A percentile compares a stretch with the other conserved stretches of the same genome.
These are phyloP conservation scores for Glebionis coronaria DNA, from an alignment of 129 eudicot genomes.

Conservation along the genomic window DNA sequence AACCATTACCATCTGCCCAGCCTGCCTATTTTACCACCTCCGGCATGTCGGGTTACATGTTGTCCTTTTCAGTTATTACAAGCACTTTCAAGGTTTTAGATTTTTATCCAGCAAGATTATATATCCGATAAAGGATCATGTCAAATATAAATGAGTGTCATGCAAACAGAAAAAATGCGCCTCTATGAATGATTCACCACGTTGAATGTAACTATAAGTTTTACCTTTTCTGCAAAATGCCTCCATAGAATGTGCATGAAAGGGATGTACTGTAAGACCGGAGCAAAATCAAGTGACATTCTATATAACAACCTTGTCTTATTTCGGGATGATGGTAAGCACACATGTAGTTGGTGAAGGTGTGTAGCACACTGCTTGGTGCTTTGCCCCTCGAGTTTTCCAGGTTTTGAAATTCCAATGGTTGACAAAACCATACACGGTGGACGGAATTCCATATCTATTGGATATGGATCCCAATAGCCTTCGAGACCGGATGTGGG, in stretches of 20 bases:
- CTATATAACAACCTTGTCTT: constrained; percentile 77
- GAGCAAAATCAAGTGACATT: constrained; percentile 95
- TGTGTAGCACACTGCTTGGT: constrained; percentile 79
- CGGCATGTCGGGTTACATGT: background rate
- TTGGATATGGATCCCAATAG: constrained; percentile 91
- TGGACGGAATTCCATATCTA: constrained; percentile 86
- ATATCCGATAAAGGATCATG: background rate
- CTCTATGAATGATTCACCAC: too few species aligned
- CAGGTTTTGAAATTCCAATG: constrained; percentile 87
- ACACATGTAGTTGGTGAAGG: constrained; percentile 97
- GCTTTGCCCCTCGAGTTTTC: constrained; percentile 77
- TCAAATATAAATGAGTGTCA: background rate
- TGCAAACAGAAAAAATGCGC: too few species aligned
- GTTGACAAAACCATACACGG: constrained; percentile 93
- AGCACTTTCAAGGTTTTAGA: constrained; percentile 11
- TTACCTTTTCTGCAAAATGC: constrained; percentile 17
- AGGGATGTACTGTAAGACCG: constrained; percentile 65
- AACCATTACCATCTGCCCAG: too few species aligned
- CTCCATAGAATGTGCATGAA: constrained; percentile 71
- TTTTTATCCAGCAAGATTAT: background rate
- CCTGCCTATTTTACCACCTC: background rate
- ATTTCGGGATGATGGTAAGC: constrained; percentile 69
- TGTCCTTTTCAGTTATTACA: background rate
- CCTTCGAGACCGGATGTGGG: constrained; percentile 86
- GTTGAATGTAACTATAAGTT: background rate